phyloP scores from a whole-genome alignment of 2,329 filamentous ascomycete species.

The Teratosphaeria pseudoeucalypti region DNA sequence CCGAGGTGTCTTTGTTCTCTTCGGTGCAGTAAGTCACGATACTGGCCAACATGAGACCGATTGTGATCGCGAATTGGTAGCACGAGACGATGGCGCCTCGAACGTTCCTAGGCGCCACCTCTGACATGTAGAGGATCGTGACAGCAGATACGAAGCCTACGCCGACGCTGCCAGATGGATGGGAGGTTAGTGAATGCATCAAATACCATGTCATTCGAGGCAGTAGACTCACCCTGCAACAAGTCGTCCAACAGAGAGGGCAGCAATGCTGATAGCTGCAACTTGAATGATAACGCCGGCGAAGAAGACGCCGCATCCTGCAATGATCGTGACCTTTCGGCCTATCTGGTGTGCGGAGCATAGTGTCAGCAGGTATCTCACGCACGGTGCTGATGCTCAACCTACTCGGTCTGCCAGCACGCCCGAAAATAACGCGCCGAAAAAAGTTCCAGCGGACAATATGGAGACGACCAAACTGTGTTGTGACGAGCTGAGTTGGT shows the following conservation, averaged over 20 bases:
- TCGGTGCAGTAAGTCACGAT: constrained; percentile 65
- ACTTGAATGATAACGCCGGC: constrained; percentile 48
- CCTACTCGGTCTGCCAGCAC: constrained; percentile 46
- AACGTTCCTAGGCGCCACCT: constrained; percentile 51
- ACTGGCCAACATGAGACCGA: constrained; percentile 66
- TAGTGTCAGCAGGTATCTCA: too few relatives aligned
- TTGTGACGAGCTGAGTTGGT: constrained; percentile 15
- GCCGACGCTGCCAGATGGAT: constrained; percentile 35
- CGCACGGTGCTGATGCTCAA: too few relatives aligned
- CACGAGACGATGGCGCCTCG: constrained; percentile 68
- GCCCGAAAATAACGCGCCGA: constrained; percentile 51
- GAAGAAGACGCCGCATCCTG: constrained; percentile 51
- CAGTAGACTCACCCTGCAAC: constrained; percentile 46
- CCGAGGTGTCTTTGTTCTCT: constrained; percentile 49
- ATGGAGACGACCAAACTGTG: constrained; percentile 61
- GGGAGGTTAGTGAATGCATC: too few relatives aligned
- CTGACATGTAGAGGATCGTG: constrained; percentile 39
- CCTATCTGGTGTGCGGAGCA: constrained; percentile 36
- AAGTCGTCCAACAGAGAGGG: constrained; percentile 62
- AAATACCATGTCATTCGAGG: too few relatives aligned
- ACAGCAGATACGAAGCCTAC: constrained; percentile 62
- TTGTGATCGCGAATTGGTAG: constrained; percentile 75
- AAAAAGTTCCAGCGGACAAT: constrained; percentile 66
- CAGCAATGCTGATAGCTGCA: constrained; percentile 47
- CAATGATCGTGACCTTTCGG: constrained; percentile 53